Percentiles rank a stretch among this genome's conserved stretches.
These are phyloP conservation scores for Neurospora sp. DNA, from an alignment of 495 filamentous ascomycete species.

Conservation along the genomic window DNA sequence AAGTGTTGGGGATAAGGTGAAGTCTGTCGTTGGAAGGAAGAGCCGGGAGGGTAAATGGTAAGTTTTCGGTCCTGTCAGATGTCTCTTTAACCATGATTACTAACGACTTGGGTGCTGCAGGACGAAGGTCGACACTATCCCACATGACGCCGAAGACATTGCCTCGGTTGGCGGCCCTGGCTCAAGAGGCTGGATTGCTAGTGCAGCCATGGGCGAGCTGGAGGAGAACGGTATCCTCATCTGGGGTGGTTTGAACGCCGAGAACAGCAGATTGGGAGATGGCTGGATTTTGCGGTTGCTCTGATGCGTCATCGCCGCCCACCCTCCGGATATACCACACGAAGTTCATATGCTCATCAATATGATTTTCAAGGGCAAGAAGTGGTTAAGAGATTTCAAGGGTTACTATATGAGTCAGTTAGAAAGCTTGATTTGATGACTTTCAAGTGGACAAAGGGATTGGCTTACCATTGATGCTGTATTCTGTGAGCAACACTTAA, in stretches of 20 bases:
- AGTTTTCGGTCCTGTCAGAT: neutral
- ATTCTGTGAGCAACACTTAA: neutral
- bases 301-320: too few relatives aligned
- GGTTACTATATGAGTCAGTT: neutral
- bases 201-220: slow-evolving; percentile 35
- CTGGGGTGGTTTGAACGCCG: slow-evolving; percentile 40
- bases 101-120: neutral
- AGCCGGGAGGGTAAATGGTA: slow-evolving; percentile 44
- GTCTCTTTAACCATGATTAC: neutral
- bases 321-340: neutral
- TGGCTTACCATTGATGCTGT: neutral
- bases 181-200: slow-evolving; percentile 39
- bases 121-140: slow-evolving; percentile 26
- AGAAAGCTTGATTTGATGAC: neutral
- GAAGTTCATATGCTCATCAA: neutral
- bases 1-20: slow-evolving; percentile 42
- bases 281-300: slow-evolving; percentile 44
- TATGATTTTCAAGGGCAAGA: neutral
- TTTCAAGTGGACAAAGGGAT: neutral
- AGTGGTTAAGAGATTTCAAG: neutral
- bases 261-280: slow-evolving; percentile 36
- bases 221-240: slow-evolving; percentile 42
- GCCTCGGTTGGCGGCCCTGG: slow-evolving; percentile 30
- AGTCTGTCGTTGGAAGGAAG: slow-evolving; percentile 40
- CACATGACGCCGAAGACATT: slow-evolving; percentile 37